Base-by-base conservation (phyloP, 2,329 filamentous ascomycete genomes). In the Epichloe uncinata region DNA sequence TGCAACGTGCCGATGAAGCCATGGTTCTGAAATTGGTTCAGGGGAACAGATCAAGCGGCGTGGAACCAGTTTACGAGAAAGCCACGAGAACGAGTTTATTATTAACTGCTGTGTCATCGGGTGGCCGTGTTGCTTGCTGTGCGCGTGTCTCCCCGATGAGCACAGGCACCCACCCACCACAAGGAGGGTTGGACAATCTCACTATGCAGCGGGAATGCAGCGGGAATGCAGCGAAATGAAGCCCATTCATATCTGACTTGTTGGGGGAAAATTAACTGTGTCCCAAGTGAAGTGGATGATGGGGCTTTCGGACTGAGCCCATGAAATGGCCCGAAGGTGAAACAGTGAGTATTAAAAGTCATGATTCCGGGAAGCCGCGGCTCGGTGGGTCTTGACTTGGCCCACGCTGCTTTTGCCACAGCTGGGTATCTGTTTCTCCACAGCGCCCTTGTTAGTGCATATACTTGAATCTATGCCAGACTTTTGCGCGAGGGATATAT, bases 221-320 rank as follows among this genome's bases (percentile, higher is more conserved):
- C n/a, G n/a, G n/a, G n/a, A 59, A 57, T 55, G 53, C 48, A 50
- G 54, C 54, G 52, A 63, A 58, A 63, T 63, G 59, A 60, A 48
- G 37, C 34, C 38, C 33, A 30, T 47, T 13, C 4, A 22, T 22
- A 40, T 55, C 54, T 53, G 51, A 53, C 49, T 49, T 51, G 22
- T 22, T 8, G 22, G 51, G 51, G 49, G 53, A 58, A 58, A 62
- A 52, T 63, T 59, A 62, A 54, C 50, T 36, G 16, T 60, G 56
- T 59, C 52, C 55, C 54, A 62, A 53, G 52, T 34, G 22, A 33
- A 18, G 18, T 11, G 35, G 36, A 13, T n/a, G 45, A 6, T 3
- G 30, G 42, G 30, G 34, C 16, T 42, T 22, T 22, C 26, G 8
- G 26, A 30, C 26, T 30, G 16, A 18, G 16, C 16, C 16, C 16